A percentile compares a stretch with the other conserved stretches of the same genome.
Conservation (phyloP, 2,329 filamentous ascomycete species). For the Aspergillus pseudonomiae region DNA sequence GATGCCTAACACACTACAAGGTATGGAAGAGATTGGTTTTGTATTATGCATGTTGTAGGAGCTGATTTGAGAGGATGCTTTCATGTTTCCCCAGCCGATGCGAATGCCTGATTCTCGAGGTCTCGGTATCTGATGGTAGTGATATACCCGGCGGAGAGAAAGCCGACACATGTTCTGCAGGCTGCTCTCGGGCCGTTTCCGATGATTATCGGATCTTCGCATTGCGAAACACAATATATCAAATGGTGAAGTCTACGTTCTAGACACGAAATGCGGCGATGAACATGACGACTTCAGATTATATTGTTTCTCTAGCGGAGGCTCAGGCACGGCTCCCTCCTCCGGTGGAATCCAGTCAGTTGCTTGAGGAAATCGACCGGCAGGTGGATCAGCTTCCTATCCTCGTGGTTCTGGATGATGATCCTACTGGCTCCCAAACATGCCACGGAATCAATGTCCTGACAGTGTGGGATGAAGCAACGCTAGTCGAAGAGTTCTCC, state of each 20-base stretch:
- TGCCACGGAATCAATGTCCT: background rate
- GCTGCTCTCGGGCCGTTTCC: no score
- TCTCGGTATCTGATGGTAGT: no score
- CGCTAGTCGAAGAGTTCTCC: background rate
- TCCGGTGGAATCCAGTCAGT: background rate
- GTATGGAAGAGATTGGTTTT: no score
- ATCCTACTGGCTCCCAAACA: background rate
- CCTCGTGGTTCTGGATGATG: background rate
- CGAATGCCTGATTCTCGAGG: no score
- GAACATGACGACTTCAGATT: background rate
- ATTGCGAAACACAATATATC: background rate
- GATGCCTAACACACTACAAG: no score
- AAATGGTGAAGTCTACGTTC: background rate
- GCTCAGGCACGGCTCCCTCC: background rate
- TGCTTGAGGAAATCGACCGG: background rate
- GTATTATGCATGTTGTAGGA: no score
- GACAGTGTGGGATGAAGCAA: background rate
- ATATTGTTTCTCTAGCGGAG: background rate
- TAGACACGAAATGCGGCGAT: background rate
- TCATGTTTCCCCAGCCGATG: no score
- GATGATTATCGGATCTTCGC: background rate
- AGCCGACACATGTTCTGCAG: no score
- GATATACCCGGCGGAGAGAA: no score
- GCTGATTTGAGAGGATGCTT: no score
- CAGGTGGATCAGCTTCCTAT: background rate